A percentile compares a stretch with the other conserved stretches of the same genome.
phyloP scores from a whole-genome alignment of 257 asterid species.

The Capsicum rhomboideum region DNA sequence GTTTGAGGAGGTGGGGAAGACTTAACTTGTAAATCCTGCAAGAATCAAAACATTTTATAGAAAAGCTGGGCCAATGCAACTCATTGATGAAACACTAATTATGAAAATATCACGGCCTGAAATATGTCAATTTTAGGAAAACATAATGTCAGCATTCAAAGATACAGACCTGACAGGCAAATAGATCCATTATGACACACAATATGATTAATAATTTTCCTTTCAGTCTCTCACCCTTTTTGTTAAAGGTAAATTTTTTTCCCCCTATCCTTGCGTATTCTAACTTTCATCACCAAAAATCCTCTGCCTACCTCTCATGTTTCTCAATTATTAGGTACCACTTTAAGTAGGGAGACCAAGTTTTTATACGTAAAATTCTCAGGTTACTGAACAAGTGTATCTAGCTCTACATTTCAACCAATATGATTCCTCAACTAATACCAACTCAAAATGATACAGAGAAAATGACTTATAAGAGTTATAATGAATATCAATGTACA shows the following conservation, averaged over 20 bases:
- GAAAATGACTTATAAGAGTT: neutral
- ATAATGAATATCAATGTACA: neutral
- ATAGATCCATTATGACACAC: neutral
- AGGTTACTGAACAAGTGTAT: neutral
- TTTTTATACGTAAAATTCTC: neutral
- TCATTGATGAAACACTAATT: neutral
- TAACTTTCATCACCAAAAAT: neutral
- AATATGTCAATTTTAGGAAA: neutral
- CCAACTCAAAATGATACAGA: neutral
- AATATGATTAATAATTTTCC: neutral
- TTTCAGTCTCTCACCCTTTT: neutral
- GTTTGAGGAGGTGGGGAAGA: constrained; percentile 81
- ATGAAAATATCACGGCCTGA: neutral
- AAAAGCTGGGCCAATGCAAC: neutral
- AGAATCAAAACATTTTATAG: neutral
- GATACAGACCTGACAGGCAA: neutral
- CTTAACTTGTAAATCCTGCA: constrained; percentile 94
- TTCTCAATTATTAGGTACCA: neutral
- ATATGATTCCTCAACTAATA: neutral
- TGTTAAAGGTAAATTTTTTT: neutral
- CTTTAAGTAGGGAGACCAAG: neutral
- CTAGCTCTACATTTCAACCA: neutral
- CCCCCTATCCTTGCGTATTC: neutral
- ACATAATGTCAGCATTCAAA: neutral
- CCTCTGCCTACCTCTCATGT: neutral